A percentile compares a stretch with the other conserved stretches of the same genome.
Evolutionary conservation across 257 asterid genomes (phyloP).

Genomic region (Coffea eugenioides): DNA sequence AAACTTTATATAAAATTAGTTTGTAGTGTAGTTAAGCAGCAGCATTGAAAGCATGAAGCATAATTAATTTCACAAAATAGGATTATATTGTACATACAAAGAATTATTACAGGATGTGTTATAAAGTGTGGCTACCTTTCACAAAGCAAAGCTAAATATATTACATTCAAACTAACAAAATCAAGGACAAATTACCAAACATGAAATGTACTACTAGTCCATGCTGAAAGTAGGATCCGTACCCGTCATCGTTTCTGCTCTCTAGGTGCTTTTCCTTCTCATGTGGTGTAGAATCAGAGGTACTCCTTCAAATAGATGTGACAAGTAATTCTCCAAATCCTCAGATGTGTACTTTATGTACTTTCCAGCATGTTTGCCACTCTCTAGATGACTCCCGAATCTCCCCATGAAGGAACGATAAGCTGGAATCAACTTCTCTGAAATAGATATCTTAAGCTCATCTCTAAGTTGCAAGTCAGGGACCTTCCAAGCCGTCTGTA

Average conservation of each 20-base stretch:
- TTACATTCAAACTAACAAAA: slow-evolving; percentile 38
- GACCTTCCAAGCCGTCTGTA: slow-evolving; percentile 94
- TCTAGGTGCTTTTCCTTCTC: slow-evolving; percentile 81
- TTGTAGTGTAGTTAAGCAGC: too few relatives aligned
- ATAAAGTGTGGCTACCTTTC: slow-evolving; percentile 33
- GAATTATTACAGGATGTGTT: slow-evolving; percentile 41
- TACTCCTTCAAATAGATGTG: slow-evolving; percentile 90
- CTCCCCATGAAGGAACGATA: slow-evolving; percentile 87
- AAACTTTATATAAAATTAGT: not conserved
- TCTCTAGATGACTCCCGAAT: slow-evolving; percentile 80
- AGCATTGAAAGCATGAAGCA: too few relatives aligned
- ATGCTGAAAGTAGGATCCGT: slow-evolving; percentile 33
- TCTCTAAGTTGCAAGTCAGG: slow-evolving; percentile 95
- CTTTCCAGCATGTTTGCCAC: slow-evolving; percentile 80
- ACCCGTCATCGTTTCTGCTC: slow-evolving; percentile 42
- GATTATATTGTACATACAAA: slow-evolving; percentile 44
- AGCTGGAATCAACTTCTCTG: slow-evolving; percentile 93
- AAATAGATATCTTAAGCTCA: slow-evolving; percentile 89
- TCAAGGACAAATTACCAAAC: slow-evolving; percentile 22
- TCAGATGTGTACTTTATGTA: slow-evolving; percentile 81
- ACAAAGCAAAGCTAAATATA: slow-evolving; percentile 18
- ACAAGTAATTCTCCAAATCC: slow-evolving; percentile 77
- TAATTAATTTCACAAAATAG: not conserved
- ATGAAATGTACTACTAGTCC: slow-evolving; percentile 33
- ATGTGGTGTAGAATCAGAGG: slow-evolving; percentile 80